Conservation (phyloP, 2,329 filamentous ascomycete genomes). For the Fusarium abutilonis region DNA sequence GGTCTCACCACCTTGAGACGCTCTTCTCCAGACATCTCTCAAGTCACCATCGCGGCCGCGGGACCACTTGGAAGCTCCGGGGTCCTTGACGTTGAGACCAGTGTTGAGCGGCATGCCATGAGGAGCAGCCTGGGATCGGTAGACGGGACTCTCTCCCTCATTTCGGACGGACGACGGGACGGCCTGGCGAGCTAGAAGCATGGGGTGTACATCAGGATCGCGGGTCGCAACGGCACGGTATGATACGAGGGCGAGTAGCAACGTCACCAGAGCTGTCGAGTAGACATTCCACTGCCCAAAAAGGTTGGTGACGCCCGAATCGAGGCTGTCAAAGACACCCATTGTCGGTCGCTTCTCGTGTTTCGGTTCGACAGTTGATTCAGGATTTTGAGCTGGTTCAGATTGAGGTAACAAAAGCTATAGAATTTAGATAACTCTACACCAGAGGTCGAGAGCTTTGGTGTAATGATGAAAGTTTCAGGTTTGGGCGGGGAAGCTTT, state of each 20-base stretch:
- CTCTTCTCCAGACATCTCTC: conserved; percentile 87
- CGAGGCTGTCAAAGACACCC: conserved; percentile 68
- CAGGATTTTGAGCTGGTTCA: not conserved
- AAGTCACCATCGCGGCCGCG: conserved; percentile 87
- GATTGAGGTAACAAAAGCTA: not conserved
- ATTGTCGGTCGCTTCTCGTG: conserved; percentile 44
- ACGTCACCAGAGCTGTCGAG: conserved; percentile 74
- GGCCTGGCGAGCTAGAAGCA: conserved; percentile 87
- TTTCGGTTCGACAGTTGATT: conserved; percentile 12
- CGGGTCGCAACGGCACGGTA: conserved; percentile 76
- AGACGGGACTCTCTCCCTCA: conserved; percentile 84
- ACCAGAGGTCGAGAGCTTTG: not conserved
- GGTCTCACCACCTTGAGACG: conserved; percentile 70
- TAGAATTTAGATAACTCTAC: conserved; percentile 3
- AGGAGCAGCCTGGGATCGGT: conserved; percentile 84
- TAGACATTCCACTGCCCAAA: conserved; percentile 84
- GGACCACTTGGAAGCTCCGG: conserved; percentile 83
- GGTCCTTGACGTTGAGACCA: conserved; percentile 84
- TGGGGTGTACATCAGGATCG: conserved; percentile 91
- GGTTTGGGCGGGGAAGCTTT: conserved; percentile 37
- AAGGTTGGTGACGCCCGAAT: conserved; percentile 74
- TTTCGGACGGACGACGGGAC: conserved; percentile 81
- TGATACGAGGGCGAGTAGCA: conserved; percentile 73
- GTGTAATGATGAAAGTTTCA: conserved; percentile 14
- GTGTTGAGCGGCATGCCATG: conserved; percentile 83